A percentile compares a stretch with the other conserved stretches of the same genome.
phyloP scores from a whole-genome alignment of 192 early-diverging fungal genomes.

The Backusella australiensis region DNA sequence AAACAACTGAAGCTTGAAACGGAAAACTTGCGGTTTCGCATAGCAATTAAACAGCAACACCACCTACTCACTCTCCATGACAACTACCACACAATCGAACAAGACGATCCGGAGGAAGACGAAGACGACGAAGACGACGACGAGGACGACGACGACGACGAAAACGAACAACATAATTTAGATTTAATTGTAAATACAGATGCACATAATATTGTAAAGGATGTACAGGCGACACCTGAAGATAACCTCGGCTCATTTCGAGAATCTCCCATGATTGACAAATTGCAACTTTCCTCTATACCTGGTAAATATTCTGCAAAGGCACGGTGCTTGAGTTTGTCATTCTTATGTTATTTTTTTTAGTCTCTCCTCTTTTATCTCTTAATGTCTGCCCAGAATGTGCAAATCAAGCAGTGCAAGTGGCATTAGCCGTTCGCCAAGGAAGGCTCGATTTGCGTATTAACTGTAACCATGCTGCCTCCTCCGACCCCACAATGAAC shows the following conservation, averaged over 20 bases:
- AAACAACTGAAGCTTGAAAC: constrained; percentile 17
- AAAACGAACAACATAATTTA: neutral
- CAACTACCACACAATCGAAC: neutral
- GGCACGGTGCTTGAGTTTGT: neutral
- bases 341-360: neutral
- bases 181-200: constrained; percentile 13
- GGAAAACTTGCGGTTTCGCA: constrained; percentile 21
- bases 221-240: constrained; percentile 21
- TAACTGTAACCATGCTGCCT: constrained; percentile 30
- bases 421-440: constrained; percentile 41
- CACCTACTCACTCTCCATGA: constrained; percentile 9
- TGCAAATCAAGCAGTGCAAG: constrained; percentile 42
- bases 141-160: neutral
- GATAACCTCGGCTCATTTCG: constrained; percentile 15
- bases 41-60: constrained; percentile 23
- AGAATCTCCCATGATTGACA: constrained; percentile 14
- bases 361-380: constrained; percentile 4
- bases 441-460: constrained; percentile 46
- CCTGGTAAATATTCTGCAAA: neutral
- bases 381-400: constrained; percentile 37
- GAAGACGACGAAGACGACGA: neutral
- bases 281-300: constrained; percentile 10
- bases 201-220: neutral
- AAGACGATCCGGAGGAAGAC: neutral
- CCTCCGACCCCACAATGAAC: constrained; percentile 17